Percentiles rank a stretch among this genome's conserved stretches.
Conservation (phyloP, 2,329 filamentous ascomycete species). For the Aspergillus tamarii region DNA sequence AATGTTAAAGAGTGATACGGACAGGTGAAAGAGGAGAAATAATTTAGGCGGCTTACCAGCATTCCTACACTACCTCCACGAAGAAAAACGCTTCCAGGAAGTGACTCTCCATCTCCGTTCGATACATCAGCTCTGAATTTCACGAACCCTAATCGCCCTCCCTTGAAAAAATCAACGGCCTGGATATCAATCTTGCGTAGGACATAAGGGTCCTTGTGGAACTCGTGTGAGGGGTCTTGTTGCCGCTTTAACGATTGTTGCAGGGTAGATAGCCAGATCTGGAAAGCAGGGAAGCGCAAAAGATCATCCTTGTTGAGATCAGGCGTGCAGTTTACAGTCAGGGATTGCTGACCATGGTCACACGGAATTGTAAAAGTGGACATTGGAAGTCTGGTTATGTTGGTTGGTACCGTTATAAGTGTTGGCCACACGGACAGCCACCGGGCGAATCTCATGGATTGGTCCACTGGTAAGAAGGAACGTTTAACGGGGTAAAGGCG, state of each 20-base stretch:
- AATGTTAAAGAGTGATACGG: not conserved
- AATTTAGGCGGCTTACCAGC: slow-evolving; percentile 45
- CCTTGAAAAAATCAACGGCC: slow-evolving; percentile 57
- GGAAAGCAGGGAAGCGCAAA: slow-evolving; percentile 57
- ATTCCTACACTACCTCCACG: slow-evolving; percentile 62
- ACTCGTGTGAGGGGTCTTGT: slow-evolving; percentile 50
- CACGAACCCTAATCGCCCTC: slow-evolving; percentile 56
- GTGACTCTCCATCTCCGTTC: slow-evolving; percentile 53
- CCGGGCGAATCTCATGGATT: slow-evolving; percentile 2
- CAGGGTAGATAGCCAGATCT: slow-evolving; percentile 57
- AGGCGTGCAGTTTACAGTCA: slow-evolving; percentile 47
- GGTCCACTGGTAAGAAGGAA: not conserved
- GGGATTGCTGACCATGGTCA: slow-evolving; percentile 32
- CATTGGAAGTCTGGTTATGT: slow-evolving; percentile 33
- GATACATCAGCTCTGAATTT: slow-evolving; percentile 59
- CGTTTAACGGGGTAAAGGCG: not conserved
- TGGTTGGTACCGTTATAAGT: slow-evolving; percentile 5
- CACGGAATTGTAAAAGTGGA: slow-evolving; percentile 46
- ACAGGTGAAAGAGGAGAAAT: not conserved
- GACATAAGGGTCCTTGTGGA: slow-evolving; percentile 55
- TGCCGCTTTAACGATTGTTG: slow-evolving; percentile 54
- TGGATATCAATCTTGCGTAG: slow-evolving; percentile 59
- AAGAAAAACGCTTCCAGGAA: slow-evolving; percentile 62
- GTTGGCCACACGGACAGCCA: slow-evolving; percentile 18
- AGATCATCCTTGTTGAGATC: slow-evolving; percentile 51